Evolutionary conservation across 495 filamentous ascomycete species (phyloP).

Genomic region (Penicillium egyptiacum): DNA sequence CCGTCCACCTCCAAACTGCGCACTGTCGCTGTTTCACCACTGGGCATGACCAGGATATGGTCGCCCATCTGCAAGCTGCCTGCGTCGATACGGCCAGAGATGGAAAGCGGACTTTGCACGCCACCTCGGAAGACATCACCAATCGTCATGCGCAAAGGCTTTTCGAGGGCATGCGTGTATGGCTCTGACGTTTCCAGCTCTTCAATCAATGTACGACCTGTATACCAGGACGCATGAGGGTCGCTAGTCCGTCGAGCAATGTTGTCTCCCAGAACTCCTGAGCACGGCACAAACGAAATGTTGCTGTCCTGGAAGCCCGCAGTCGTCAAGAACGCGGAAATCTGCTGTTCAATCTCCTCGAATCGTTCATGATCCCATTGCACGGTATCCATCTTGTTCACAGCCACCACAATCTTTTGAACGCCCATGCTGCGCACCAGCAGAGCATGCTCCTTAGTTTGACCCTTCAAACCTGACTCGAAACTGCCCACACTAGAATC

Average conservation of each 20-base stretch:
- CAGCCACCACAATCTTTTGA: slow-evolving; percentile 77
- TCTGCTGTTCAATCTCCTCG: slow-evolving; percentile 79
- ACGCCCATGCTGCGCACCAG: slow-evolving; percentile 92
- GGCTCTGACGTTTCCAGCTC: slow-evolving; percentile 81
- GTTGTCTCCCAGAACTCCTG: slow-evolving; percentile 85
- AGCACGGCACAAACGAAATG: slow-evolving; percentile 83
- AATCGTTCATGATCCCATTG: slow-evolving; percentile 79
- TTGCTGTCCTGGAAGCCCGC: slow-evolving; percentile 80
- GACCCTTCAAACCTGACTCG: slow-evolving; percentile 88
- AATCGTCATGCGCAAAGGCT: slow-evolving; percentile 82
- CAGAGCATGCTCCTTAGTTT: slow-evolving; percentile 91
- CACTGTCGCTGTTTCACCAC: slow-evolving; percentile 72
- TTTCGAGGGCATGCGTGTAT: slow-evolving; percentile 64
- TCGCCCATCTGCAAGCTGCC: slow-evolving; percentile 85
- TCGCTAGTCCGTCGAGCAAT: slow-evolving; percentile 62
- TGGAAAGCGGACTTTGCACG: slow-evolving; percentile 68
- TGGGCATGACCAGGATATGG: slow-evolving; percentile 73
- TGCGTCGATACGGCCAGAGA: slow-evolving; percentile 83
- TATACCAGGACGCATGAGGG: slow-evolving; percentile 70
- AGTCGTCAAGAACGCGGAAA: slow-evolving; percentile 74
- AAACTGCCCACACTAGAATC: slow-evolving; percentile 87
- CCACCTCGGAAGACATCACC: slow-evolving; percentile 79
- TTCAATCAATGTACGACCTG: slow-evolving; percentile 72
- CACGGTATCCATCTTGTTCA: slow-evolving; percentile 92
- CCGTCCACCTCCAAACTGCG: slow-evolving; percentile 75